Evolutionary conservation across 352 stramenopile genomes (phyloP), one percentile per base, ranked within the genome.

Genomic region (Phytophthora pluvialis): DNA sequence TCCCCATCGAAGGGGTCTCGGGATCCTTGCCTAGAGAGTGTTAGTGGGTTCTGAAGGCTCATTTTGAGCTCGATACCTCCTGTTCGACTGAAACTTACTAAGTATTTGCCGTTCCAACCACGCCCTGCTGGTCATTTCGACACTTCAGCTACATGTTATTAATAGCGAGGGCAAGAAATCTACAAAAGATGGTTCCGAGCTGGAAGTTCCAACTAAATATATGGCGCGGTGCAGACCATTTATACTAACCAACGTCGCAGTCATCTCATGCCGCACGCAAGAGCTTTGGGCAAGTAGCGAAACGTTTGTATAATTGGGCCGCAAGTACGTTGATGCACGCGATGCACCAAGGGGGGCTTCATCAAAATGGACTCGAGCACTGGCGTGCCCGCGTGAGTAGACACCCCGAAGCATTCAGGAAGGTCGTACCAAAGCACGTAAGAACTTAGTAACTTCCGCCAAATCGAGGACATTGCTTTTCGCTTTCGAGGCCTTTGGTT

Each of bases 241-340:
- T 50, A 33, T 44, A 28, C 16, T 26, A 51, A 25, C 9, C 28
- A 35, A 16, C 39, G 25, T 18, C 26, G 13, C 28, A 32, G 13
- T 33, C n/a, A 63, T 64, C 61, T 38, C 61, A 69, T 64, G 45
- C 45, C 51, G 61, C 61, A 69, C 53, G 45, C 53, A 64, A 58
- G 42, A 45, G n/a, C n/a, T 40, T 13, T 61, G 8, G 35, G 12
- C 28, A 28, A 47, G 40, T 39, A 46, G n/a, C 21, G 39, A 66
- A 60, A 61, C 48, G 49, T 35, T 54, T 7, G 18, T 53, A 47
- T 15, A 36, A 21, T 21, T 21, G 16, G n/a, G 35, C 12, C 29
- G 18, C 40, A 26, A 40, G 42, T 52, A 12, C 28, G 29, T 45
- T 50, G 18, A 38, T 60, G 39, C 32, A 54, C 40, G 59, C 40